These are phyloP conservation scores for Pythium phragmitis DNA, from an alignment of 352 stramenopile genomes.

Conservation along the genomic window DNA sequence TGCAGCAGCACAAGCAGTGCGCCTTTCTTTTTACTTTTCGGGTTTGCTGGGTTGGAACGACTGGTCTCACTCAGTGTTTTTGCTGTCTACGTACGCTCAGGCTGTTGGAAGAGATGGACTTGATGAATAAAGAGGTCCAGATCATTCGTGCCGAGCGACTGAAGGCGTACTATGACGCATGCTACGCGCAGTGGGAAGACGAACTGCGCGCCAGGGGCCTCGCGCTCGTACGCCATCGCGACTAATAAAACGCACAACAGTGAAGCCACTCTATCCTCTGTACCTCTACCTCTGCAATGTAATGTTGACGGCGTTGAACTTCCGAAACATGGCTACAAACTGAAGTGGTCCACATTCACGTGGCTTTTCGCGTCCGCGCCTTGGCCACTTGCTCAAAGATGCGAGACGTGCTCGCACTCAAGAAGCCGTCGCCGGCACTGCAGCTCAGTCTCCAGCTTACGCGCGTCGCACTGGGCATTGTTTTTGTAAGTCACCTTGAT, in stretches of 20 bases:
- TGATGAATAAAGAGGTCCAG: slow-evolving; percentile 75
- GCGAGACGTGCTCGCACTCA: slow-evolving; percentile 53
- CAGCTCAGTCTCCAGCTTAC: slow-evolving; percentile 48
- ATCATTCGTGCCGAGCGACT: slow-evolving; percentile 62
- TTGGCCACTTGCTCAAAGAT: slow-evolving; percentile 10
- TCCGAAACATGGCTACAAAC: slow-evolving; percentile 11
- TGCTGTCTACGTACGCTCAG: slow-evolving; percentile 23
- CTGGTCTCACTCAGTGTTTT: not conserved
- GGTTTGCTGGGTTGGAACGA: not conserved
- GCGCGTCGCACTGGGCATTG: slow-evolving; percentile 9
- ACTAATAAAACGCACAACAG: slow-evolving; percentile 32
- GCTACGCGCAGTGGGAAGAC: slow-evolving; percentile 78
- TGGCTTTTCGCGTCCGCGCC: not conserved
- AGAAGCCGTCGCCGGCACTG: slow-evolving; percentile 51
- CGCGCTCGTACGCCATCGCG: slow-evolving; percentile 64
- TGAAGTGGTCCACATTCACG: slow-evolving; percentile 17
- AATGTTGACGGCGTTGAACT: not conserved
- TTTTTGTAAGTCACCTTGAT: slow-evolving; percentile 4
- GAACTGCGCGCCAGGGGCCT: slow-evolving; percentile 67
- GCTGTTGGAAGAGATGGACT: slow-evolving; percentile 66
- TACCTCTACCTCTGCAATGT: not conserved
- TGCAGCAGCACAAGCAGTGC: slow-evolving; percentile 59
- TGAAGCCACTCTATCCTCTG: not conserved
- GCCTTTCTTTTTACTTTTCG: not conserved
- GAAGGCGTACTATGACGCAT: slow-evolving; percentile 72